Evolutionary conservation across 208 protist genomes (phyloP).

Genomic region (Lotmaria passim): DNA sequence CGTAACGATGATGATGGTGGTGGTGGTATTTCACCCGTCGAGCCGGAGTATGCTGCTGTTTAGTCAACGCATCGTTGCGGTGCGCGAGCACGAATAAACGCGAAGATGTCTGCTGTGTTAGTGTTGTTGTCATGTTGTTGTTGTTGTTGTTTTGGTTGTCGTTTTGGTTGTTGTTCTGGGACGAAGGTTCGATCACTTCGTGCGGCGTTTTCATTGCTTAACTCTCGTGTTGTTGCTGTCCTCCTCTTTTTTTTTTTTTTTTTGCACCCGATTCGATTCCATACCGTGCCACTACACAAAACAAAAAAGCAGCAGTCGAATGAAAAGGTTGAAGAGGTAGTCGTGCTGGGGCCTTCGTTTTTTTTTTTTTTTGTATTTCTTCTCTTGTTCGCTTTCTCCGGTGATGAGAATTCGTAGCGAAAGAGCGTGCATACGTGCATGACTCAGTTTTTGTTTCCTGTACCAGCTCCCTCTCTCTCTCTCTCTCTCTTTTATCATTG

Average conservation of each 20-base stretch:
- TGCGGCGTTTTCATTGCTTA: not conserved
- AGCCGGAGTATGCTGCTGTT: slow-evolving; percentile 48
- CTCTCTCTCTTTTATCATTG: too few relatives aligned
- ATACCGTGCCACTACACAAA: not conserved
- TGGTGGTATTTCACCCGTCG: slow-evolving; percentile 42
- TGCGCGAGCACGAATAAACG: slow-evolving; percentile 44
- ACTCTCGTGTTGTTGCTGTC: not conserved
- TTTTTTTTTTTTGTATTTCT: too few relatives aligned
- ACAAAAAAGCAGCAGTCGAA: too few relatives aligned
- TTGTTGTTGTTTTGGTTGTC: not conserved
- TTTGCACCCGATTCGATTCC: not conserved
- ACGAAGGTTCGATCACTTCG: too few relatives aligned
- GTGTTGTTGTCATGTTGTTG: not conserved
- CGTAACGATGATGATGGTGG: slow-evolving; percentile 41
- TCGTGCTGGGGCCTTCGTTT: too few relatives aligned
- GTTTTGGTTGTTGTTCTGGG: too few relatives aligned
- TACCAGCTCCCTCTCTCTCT: not conserved
- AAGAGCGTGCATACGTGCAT: too few relatives aligned
- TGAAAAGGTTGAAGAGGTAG: too few relatives aligned
- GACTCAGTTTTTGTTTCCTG: too few relatives aligned
- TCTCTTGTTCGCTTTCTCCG: too few relatives aligned
- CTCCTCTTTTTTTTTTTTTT: slow-evolving; percentile 4
- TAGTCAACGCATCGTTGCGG: slow-evolving; percentile 42
- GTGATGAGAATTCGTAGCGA: too few relatives aligned
- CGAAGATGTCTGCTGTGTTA: not conserved